Conservation (phyloP, 768 basidiomycete genomes). For the Trametes meyenii region DNA sequence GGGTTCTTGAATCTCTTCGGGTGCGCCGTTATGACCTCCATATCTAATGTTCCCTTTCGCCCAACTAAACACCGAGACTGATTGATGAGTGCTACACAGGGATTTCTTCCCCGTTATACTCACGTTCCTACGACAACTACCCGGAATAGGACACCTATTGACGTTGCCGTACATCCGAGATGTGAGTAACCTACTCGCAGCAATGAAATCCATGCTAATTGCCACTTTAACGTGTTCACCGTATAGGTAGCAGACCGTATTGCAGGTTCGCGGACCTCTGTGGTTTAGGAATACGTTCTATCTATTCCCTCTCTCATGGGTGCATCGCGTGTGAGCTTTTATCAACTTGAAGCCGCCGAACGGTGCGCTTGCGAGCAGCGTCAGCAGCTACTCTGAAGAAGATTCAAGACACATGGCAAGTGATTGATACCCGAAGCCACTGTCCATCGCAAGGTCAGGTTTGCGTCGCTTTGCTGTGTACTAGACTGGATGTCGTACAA, state of each 20-base stretch:
- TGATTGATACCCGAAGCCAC: too few species aligned
- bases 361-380: too few species aligned
- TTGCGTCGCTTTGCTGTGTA: too few species aligned
- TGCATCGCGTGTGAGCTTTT: not conserved
- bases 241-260: slow-evolving; percentile 38
- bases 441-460: too few species aligned
- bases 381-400: too few species aligned
- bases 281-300: slow-evolving; percentile 30
- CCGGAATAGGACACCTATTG: slow-evolving; percentile 85
- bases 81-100: slow-evolving; percentile 43
- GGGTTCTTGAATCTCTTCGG: slow-evolving; percentile 98
- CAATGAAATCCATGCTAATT: too few species aligned
- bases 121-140: slow-evolving; percentile 94
- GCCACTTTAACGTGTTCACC: not conserved
- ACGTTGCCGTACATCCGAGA: slow-evolving; percentile 85
- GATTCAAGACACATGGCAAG: too few species aligned
- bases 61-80: not conserved
- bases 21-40: slow-evolving; percentile 46
- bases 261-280: slow-evolving; percentile 40
- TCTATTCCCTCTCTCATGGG: not conserved
- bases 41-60: not conserved
- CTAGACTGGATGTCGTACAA: too few species aligned
- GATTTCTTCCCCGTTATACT: slow-evolving; percentile 99
- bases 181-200: slow-evolving; percentile 50
- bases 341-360: too few species aligned